Percentiles rank a stretch among this genome's conserved stretches.
Conservation (phyloP, 345 rosid species). For the Turritis glabra region DNA sequence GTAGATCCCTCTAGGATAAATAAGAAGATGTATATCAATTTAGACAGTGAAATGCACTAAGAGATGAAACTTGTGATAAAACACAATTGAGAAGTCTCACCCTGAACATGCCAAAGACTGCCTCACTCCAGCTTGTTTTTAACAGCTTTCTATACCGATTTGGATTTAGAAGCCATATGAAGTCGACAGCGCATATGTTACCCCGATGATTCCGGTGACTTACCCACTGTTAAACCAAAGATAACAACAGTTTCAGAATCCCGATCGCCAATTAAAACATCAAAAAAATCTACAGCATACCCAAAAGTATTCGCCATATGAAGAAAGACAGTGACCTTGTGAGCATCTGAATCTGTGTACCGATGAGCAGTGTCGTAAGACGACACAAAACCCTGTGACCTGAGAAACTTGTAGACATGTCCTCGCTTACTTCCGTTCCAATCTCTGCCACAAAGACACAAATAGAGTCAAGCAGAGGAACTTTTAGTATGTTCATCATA, state of each 20-base stretch:
- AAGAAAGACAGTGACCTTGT: constrained; percentile 60
- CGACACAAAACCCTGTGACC: constrained; percentile 93
- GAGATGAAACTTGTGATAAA: background rate
- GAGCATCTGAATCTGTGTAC: constrained; percentile 96
- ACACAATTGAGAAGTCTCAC: constrained; percentile 40
- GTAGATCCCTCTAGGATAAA: background rate
- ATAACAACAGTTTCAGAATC: constrained; percentile 17
- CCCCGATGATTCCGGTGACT: constrained; percentile 97
- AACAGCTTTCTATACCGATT: constrained; percentile 65
- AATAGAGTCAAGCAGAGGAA: background rate
- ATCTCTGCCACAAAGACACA: constrained; percentile 53
- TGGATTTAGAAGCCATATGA: constrained; percentile 98
- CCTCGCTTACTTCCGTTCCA: constrained; percentile 99
- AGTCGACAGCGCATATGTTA: constrained; percentile 94
- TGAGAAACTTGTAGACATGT: constrained; percentile 87
- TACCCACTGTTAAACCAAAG: constrained; percentile 67
- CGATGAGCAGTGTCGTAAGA: constrained; percentile 96
- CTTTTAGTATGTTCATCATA: background rate
- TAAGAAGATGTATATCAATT: background rate
- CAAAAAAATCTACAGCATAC: constrained; percentile 37
- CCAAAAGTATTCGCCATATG: constrained; percentile 38
- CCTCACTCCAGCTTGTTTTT: constrained; percentile 89
- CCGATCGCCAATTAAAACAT: background rate
- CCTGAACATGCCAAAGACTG: constrained; percentile 97
- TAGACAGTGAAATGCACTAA: background rate